Conservation (phyloP, 2,329 filamentous ascomycete species). For the Byssochlamys sp. region DNA sequence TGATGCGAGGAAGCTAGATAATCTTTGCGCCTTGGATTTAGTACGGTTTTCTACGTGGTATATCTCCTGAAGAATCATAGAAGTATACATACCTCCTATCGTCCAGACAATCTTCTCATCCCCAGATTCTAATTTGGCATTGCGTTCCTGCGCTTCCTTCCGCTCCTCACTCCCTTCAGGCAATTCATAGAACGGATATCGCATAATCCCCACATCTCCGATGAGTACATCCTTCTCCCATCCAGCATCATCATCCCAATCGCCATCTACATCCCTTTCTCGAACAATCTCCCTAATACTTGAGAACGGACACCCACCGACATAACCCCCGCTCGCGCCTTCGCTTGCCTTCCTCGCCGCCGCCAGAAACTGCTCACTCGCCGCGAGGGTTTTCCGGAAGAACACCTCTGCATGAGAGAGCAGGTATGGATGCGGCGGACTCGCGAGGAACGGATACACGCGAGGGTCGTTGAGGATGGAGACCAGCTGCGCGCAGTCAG, state of each 20-base stretch:
- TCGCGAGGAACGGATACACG: conserved; percentile 14
- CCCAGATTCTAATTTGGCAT: conserved; percentile 12
- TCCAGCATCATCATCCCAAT: neutral
- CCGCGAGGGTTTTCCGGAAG: conserved; percentile 1
- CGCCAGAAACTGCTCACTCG: neutral
- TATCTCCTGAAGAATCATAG: neutral
- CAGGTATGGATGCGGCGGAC: conserved; percentile 18
- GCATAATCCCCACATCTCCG: conserved; percentile 14
- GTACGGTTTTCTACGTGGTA: conserved; percentile 1
- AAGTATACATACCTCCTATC: conserved; percentile 12
- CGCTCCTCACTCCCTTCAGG: conserved; percentile 9
- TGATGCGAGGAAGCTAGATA: conserved; percentile 17
- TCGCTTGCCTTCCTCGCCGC: neutral
- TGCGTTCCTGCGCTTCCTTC: conserved; percentile 7
- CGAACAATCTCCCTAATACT: conserved; percentile 11
- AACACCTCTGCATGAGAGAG: conserved; percentile 11
- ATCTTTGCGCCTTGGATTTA: conserved; percentile 8
- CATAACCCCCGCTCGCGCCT: neutral
- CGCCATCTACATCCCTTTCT: neutral
- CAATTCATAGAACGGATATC: conserved; percentile 18
- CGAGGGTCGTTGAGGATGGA: conserved; percentile 16
- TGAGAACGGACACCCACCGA: conserved; percentile 14
- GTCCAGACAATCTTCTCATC: conserved; percentile 17
- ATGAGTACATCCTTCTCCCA: conserved; percentile 7
- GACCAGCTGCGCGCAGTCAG: conserved; percentile 7